Conservation (phyloP, 129 eudicot species). For the Gnaphalium uliginosum region DNA sequence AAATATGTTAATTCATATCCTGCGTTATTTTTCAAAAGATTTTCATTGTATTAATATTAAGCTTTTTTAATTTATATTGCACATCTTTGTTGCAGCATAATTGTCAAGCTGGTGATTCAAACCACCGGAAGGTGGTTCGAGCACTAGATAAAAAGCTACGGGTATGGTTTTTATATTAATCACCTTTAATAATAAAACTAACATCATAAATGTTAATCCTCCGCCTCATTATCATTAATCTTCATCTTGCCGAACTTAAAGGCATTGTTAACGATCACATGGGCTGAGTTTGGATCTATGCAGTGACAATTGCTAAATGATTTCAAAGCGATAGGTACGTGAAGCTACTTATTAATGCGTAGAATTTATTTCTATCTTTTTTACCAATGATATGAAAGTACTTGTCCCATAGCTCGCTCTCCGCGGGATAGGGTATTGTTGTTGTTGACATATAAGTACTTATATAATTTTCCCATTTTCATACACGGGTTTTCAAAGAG, state of each 20-base stretch:
- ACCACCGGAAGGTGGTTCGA: slow-evolving; percentile 40
- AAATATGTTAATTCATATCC: slow-evolving; percentile 34
- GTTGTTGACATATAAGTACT: too few relatives aligned
- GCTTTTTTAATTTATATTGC: not conserved
- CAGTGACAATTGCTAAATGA: slow-evolving; percentile 26
- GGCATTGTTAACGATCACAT: slow-evolving; percentile 48
- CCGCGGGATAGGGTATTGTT: too few relatives aligned
- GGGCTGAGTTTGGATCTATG: slow-evolving; percentile 56
- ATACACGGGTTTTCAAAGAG: too few relatives aligned
- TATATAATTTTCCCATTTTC: too few relatives aligned
- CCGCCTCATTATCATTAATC: slow-evolving; percentile 3
- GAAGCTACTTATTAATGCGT: too few relatives aligned
- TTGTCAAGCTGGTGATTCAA: slow-evolving; percentile 49
- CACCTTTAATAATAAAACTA: not conserved
- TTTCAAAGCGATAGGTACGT: too few relatives aligned
- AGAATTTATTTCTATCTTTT: too few relatives aligned
- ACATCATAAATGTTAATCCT: not conserved
- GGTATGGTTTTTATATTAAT: slow-evolving; percentile 40
- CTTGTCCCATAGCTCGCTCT: too few relatives aligned
- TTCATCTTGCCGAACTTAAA: slow-evolving; percentile 59
- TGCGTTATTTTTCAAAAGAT: not conserved
- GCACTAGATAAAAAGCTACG: slow-evolving; percentile 18
- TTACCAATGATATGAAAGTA: too few relatives aligned
- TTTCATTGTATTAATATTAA: not conserved
- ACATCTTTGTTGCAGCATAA: slow-evolving; percentile 41